phyloP scores from a whole-genome alignment of 257 asterid species.

The Solanum pinnatisectum region DNA sequence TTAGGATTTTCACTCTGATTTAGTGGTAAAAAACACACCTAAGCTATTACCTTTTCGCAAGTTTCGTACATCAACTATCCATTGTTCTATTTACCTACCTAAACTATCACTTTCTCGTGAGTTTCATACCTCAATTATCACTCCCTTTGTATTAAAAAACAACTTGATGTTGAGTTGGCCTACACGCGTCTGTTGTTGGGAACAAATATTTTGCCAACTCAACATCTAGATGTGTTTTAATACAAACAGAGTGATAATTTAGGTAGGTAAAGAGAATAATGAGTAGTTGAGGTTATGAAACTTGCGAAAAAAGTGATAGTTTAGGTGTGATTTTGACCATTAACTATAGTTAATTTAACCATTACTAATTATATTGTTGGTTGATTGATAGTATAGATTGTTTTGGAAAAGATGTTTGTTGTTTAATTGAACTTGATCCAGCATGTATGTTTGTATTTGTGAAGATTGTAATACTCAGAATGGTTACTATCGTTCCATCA shows the following conservation, averaged over 20 bases:
- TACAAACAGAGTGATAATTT: neutral
- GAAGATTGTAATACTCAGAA: neutral
- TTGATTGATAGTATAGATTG: neutral
- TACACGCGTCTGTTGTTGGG: neutral
- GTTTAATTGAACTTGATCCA: neutral
- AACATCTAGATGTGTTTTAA: neutral
- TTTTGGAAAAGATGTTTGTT: neutral
- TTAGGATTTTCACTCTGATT: neutral
- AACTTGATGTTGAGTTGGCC: neutral
- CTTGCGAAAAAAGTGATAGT: neutral
- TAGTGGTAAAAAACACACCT: neutral
- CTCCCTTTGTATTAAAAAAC: neutral
- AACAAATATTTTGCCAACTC: neutral
- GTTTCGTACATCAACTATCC: neutral
- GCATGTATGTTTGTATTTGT: neutral
- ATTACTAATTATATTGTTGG: neutral
- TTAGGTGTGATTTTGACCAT: neutral
- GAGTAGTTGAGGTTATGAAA: neutral
- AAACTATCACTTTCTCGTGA: neutral
- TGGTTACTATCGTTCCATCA: neutral
- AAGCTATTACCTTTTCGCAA: neutral
- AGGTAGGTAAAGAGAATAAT: neutral
- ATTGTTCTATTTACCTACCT: neutral
- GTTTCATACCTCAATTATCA: neutral
- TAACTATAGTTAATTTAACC: neutral